These are phyloP conservation scores for Mortierella claussenii DNA, from an alignment of 192 early-diverging fungal species.

Conservation along the genomic window DNA sequence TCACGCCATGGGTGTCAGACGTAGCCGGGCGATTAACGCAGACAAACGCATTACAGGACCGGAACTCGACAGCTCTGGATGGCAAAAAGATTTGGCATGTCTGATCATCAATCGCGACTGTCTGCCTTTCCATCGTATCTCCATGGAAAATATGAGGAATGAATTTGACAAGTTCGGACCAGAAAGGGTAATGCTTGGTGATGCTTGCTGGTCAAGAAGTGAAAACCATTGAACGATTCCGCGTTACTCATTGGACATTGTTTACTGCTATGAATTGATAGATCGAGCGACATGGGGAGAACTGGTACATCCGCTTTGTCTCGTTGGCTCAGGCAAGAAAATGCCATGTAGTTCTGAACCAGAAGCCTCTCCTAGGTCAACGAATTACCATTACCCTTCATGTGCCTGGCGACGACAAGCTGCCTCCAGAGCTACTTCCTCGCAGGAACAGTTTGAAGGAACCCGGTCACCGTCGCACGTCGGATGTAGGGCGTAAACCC, in stretches of 20 bases:
- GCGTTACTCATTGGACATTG: too few relatives aligned
- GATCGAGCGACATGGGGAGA: constrained; percentile 64
- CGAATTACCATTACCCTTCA: constrained; percentile 51
- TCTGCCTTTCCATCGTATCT: constrained; percentile 58
- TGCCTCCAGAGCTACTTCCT: constrained; percentile 31
- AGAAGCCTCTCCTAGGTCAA: constrained; percentile 55
- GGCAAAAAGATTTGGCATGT: constrained; percentile 51
- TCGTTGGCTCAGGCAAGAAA: constrained; percentile 54
- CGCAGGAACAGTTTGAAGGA: constrained; percentile 27
- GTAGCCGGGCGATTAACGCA: constrained; percentile 6
- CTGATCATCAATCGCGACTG: constrained; percentile 59
- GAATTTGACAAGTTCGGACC: constrained; percentile 60
- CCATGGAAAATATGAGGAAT: constrained; percentile 59
- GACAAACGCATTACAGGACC: constrained; percentile 13
- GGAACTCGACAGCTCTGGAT: constrained; percentile 20
- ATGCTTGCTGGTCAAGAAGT: too few relatives aligned
- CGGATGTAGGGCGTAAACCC: constrained; percentile 18
- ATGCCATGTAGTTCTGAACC: constrained; percentile 51
- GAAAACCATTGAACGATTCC: too few relatives aligned
- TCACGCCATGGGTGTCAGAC: constrained; percentile 8
- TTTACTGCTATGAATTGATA: too few relatives aligned
- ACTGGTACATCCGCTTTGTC: constrained; percentile 64
- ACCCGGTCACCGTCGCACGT: constrained; percentile 30
- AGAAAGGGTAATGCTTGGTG: constrained; percentile 60
- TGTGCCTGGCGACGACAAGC: constrained; percentile 40